Evolutionary conservation across 495 filamentous ascomycete genomes (phyloP).

Genomic region (Extremus antarcticus): DNA sequence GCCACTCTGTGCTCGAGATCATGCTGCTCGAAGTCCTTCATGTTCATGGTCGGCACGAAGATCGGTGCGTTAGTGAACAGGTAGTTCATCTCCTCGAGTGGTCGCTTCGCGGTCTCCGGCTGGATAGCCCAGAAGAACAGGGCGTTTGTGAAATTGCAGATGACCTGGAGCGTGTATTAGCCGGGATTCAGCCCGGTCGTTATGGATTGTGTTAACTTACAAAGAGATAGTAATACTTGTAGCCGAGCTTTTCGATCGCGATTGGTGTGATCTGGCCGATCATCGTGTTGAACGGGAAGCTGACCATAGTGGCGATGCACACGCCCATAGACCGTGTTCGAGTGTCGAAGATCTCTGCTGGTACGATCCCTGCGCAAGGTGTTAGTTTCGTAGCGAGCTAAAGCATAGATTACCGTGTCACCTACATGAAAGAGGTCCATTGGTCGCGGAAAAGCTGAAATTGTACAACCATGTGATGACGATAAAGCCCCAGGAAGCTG

Average conservation of each 20-base stretch:
- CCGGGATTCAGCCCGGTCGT: neutral
- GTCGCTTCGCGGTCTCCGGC: slow-evolving; percentile 54
- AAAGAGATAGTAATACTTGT: slow-evolving; percentile 53
- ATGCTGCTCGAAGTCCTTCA: slow-evolving; percentile 29
- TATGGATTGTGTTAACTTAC: slow-evolving; percentile 21
- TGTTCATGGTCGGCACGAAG: slow-evolving; percentile 45
- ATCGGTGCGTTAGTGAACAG: slow-evolving; percentile 59
- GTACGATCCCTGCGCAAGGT: slow-evolving; percentile 41
- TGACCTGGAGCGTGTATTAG: slow-evolving; percentile 5
- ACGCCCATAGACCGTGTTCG: slow-evolving; percentile 56
- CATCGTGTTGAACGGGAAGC: slow-evolving; percentile 63
- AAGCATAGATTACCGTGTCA: neutral
- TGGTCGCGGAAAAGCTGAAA: slow-evolving; percentile 54
- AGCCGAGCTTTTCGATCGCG: slow-evolving; percentile 47
- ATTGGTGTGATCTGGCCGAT: slow-evolving; percentile 56
- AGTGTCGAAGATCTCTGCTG: slow-evolving; percentile 62
- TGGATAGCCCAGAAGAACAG: slow-evolving; percentile 55
- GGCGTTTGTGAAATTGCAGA: slow-evolving; percentile 48
- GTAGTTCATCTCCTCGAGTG: slow-evolving; percentile 60
- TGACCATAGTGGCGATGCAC: slow-evolving; percentile 53
- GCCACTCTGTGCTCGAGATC: slow-evolving; percentile 35
- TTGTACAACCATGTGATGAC: slow-evolving; percentile 63
- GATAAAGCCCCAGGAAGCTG: slow-evolving; percentile 60
- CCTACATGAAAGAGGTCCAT: slow-evolving; percentile 45
- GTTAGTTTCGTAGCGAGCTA: neutral